Conservation (phyloP, 495 filamentous ascomycete genomes). For the Hypoxylon crocopeplum region DNA sequence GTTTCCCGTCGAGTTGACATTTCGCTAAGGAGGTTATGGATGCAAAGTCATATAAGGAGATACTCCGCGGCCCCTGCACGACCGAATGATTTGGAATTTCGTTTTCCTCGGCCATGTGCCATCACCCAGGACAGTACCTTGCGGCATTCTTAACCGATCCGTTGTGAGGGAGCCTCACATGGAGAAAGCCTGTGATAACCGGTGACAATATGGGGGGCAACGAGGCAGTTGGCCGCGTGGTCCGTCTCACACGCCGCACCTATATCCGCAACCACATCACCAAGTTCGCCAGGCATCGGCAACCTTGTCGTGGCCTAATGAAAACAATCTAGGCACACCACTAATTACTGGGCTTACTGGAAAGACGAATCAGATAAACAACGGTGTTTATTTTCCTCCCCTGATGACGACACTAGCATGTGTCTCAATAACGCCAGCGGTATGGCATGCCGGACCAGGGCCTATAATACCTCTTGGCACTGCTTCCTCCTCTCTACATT, state of each 20-base stretch:
- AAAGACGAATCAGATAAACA: constrained; percentile 13
- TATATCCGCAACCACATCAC: constrained; percentile 3
- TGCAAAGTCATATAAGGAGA: constrained; percentile 20
- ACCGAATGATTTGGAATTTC: constrained; percentile 34
- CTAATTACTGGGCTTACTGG: constrained; percentile 8
- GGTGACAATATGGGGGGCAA: constrained; percentile 16
- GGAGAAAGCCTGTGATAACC: constrained; percentile 1
- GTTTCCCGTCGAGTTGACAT: background rate
- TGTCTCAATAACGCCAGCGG: constrained; percentile 9
- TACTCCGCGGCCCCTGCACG: constrained; percentile 2
- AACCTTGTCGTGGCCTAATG: constrained; percentile 2
- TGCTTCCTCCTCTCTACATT: constrained; percentile 33
- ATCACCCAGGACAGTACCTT: constrained; percentile 4
- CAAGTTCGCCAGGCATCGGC: constrained; percentile 2
- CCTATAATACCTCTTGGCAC: constrained; percentile 23
- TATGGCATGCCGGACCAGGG: constrained; percentile 33
- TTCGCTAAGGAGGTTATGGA: constrained; percentile 13
- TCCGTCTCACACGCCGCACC: constrained; percentile 15
- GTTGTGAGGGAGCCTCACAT: constrained; percentile 1
- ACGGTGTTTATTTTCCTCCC: constrained; percentile 9
- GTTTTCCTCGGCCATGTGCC: constrained; percentile 9
- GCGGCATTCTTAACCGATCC: constrained; percentile 25
- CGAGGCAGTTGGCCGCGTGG: constrained; percentile 19
- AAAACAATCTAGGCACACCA: constrained; percentile 12
- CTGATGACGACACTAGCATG: constrained; percentile 32